phyloP scores from a whole-genome alignment of 768 basidiomycete genomes.

The Tephrocybe sp. region DNA sequence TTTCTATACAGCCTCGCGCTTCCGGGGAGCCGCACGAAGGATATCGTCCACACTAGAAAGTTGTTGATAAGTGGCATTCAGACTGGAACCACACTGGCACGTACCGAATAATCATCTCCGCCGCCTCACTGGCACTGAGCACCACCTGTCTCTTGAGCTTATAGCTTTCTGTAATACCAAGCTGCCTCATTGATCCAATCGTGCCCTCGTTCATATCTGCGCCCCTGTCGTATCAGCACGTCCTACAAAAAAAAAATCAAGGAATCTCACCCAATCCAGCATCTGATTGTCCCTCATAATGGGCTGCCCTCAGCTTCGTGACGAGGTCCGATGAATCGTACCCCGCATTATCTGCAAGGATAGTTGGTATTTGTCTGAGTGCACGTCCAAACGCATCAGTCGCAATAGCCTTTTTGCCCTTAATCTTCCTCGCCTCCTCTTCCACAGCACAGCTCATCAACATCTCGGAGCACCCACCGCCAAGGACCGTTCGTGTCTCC shows the following conservation, averaged over 20 bases:
- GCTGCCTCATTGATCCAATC: conserved; percentile 82
- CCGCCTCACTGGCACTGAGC: conserved; percentile 90
- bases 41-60: conserved; percentile 83
- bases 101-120: conserved; percentile 97
- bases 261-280: conserved; percentile 72
- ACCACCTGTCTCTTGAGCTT: conserved; percentile 97
- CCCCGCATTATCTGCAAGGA: conserved; percentile 96
- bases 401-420: conserved; percentile 95
- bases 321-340: conserved; percentile 98
- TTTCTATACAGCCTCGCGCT: conserved; percentile 70
- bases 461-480: conserved; percentile 98
- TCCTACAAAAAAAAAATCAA: too few relatives aligned
- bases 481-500: conserved; percentile 91
- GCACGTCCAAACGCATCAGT: conserved; percentile 90
- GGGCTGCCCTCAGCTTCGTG: conserved; percentile 83
- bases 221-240: too few relatives aligned
- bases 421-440: conserved; percentile 76
- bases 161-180: conserved; percentile 95
- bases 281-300: conserved; percentile 84
- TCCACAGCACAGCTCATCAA: conserved; percentile 95
- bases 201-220: conserved; percentile 86
- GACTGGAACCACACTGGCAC: conserved; percentile 21
- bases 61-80: neutral
- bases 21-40: conserved; percentile 79
- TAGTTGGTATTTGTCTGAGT: conserved; percentile 91